These are phyloP conservation scores for Alternaria postmessia DNA, from an alignment of 2,329 filamentous ascomycete species.

Conservation along the genomic window DNA sequence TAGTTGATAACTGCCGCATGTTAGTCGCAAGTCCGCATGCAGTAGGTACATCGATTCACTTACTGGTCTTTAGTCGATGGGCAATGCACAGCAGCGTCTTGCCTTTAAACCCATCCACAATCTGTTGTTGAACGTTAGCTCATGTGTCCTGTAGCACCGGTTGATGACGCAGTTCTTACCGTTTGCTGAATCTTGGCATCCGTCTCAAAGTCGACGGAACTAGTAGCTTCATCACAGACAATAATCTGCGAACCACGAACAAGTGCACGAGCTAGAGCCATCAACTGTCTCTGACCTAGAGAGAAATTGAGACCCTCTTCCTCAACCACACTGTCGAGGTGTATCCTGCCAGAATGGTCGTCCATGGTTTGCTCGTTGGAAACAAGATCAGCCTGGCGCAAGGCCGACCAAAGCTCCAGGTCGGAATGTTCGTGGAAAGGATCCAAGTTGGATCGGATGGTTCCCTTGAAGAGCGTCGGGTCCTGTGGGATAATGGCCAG, in stretches of 20 bases:
- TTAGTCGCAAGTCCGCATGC: neutral
- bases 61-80: slow-evolving; percentile 79
- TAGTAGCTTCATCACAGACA: slow-evolving; percentile 93
- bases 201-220: slow-evolving; percentile 73
- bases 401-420: slow-evolving; percentile 77
- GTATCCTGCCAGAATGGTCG: slow-evolving; percentile 67
- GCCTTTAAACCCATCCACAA: slow-evolving; percentile 82
- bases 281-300: slow-evolving; percentile 75
- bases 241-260: slow-evolving; percentile 91
- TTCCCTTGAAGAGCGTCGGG: slow-evolving; percentile 82
- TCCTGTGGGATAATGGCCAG: slow-evolving; percentile 87
- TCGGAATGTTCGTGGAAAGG: slow-evolving; percentile 82
- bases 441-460: slow-evolving; percentile 80
- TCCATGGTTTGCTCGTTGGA: slow-evolving; percentile 56
- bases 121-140: slow-evolving; percentile 73
- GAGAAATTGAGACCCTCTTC: slow-evolving; percentile 97
- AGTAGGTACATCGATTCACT: neutral
- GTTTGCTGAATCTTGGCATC: slow-evolving; percentile 94
- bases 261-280: slow-evolving; percentile 90
- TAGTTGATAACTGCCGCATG: slow-evolving; percentile 75
- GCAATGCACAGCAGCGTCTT: slow-evolving; percentile 93
- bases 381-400: slow-evolving; percentile 79
- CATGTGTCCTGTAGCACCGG: neutral
- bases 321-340: slow-evolving; percentile 85
- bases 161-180: slow-evolving; percentile 64